Evolutionary conservation across 257 asterid species (phyloP), one percentile per base, ranked within the genome.

Genomic region (Lycium ferocissimum): DNA sequence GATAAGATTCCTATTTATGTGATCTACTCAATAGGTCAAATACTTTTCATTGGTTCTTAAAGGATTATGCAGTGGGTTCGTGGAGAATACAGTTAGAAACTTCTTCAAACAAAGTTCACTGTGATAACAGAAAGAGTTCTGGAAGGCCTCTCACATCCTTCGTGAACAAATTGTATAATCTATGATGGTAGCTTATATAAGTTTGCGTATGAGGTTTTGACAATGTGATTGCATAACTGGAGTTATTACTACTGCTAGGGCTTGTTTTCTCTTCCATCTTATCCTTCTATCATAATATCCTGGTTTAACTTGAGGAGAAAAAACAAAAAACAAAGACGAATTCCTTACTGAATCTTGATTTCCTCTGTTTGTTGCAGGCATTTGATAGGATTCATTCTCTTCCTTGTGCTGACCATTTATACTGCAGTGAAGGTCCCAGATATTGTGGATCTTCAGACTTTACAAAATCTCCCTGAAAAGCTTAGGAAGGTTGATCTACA

Each of bases 381-480:
- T 90, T 94, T 97, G 91, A 93, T 97, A 87, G 99, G 99, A 83
- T 97, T 97, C 95, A 91, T 97, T 90, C 91, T 97, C 85, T 97
- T 97, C 91, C 98, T 97, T 65, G 81, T 91, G 63, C 87, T 97
- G 88, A 97, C 99, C 83, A 92, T 95, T 90, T 97, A 91, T 91
- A 97, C 99, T 45, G 98, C 98, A 76, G 90, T 72, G 91, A 95
- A 86, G 91, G 86, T 97, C 82, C 99, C 99, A 20, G 85, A 88
- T 45, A 93, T 92, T 45, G 95, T 93, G 86, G 97, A 95, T 89
- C 85, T 95, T 86, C 93, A 90, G 45, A 72, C 89, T n/a, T 87
- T 94, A 67, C 94, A 90, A 45, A 90, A 91, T 88, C 89, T 95
- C 71, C 95, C 92, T 47, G 93, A 90, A 80, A 93, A 88, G 81